Conservation (phyloP, 225 moss, liverwort and hornwort genomes). For the Pseudoscleropodium purum region DNA sequence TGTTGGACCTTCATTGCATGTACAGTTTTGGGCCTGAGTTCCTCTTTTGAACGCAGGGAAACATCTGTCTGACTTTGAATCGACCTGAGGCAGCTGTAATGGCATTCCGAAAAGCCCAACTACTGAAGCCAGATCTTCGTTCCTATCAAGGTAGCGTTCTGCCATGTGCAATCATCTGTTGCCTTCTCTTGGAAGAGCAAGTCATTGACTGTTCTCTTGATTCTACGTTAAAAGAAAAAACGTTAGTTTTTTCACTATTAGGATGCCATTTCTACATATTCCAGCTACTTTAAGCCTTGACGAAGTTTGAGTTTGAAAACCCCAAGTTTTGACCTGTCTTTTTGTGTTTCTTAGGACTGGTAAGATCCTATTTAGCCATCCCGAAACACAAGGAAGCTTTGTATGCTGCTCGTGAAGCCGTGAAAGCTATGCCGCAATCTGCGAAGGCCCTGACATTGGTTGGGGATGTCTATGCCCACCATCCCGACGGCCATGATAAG, state of each 20-base stretch:
- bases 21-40: not conserved
- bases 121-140: slow-evolving; percentile 68
- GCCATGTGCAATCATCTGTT: not conserved
- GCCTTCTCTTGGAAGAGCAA: not conserved
- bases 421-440: slow-evolving; percentile 98
- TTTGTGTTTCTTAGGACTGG: slow-evolving; percentile 45
- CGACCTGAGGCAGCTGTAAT: slow-evolving; percentile 93
- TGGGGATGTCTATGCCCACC: slow-evolving; percentile 86
- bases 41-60: slow-evolving; percentile 41
- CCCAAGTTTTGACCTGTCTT: not conserved
- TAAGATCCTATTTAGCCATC: slow-evolving; percentile 75
- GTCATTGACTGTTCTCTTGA: not conserved
- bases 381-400: slow-evolving; percentile 95
- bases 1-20: not conserved
- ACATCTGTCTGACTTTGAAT: slow-evolving; percentile 67
- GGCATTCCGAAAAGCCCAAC: slow-evolving; percentile 77
- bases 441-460: slow-evolving; percentile 81
- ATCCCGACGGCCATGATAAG: slow-evolving; percentile 79
- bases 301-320: not conserved
- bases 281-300: not conserved
- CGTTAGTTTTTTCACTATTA: not conserved
- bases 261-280: not conserved
- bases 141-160: slow-evolving; percentile 70
- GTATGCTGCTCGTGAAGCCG: slow-evolving; percentile 79
- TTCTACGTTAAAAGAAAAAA: not conserved